phyloP scores from a whole-genome alignment of 2,329 filamentous ascomycete genomes.

The Bipolaris victoriae region DNA sequence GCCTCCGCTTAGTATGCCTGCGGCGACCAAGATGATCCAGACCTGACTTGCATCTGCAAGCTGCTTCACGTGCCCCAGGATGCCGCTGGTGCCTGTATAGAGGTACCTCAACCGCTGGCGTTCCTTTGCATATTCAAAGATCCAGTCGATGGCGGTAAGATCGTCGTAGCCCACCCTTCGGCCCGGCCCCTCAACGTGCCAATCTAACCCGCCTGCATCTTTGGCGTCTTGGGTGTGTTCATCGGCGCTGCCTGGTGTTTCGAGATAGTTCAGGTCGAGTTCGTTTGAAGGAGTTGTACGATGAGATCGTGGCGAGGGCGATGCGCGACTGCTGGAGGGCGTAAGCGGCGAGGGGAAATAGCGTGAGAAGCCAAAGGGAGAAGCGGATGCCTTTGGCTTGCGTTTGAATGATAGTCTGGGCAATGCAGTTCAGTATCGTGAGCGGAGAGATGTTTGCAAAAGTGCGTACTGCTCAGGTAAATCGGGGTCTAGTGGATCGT shows the following conservation, averaged over 20 bases:
- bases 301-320: conserved; percentile 36
- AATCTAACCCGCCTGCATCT: conserved; percentile 65
- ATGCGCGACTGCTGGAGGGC: conserved; percentile 35
- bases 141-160: conserved; percentile 98
- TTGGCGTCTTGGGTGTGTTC: conserved; percentile 52
- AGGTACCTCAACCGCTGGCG: conserved; percentile 83
- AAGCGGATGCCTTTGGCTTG: conserved; percentile 59
- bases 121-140: conserved; percentile 98
- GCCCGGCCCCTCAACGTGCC: conserved; percentile 88
- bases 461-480: conserved; percentile 52
- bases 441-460: background rate
- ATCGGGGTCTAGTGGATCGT: conserved; percentile 63
- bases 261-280: conserved; percentile 52
- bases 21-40: conserved; percentile 86
- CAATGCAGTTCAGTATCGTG: background rate
- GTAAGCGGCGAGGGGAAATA: conserved; percentile 53
- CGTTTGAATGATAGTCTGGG: conserved; percentile 72
- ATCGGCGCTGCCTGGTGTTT: conserved; percentile 47
- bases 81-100: conserved; percentile 69
- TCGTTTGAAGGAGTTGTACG: conserved; percentile 43
- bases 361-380: conserved; percentile 51
- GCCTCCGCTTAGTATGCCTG: conserved; percentile 80
- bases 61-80: conserved; percentile 74
- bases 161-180: conserved; percentile 94
- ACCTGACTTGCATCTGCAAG: conserved; percentile 86